Evolutionary conservation across 495 filamentous ascomycete genomes (phyloP), one percentile per base, ranked within the genome.

Genomic region (Lasiosphaeria ovina): DNA sequence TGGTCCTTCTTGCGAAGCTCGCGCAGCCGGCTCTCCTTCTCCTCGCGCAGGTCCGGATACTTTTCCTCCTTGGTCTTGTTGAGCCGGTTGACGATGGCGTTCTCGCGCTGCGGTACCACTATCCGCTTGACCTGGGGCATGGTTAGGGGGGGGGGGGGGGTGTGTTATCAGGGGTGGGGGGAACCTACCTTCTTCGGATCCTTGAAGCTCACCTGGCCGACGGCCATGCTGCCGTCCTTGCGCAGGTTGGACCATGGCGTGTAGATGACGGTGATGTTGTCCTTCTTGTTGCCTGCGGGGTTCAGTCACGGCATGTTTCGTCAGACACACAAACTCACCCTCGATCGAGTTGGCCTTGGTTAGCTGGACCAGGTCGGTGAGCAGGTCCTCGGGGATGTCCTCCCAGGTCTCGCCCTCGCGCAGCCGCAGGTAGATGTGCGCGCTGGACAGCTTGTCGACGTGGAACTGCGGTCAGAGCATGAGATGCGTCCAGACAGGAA

Each of bases 291-390:
- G 59, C 94, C 89, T 90, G 52, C 2, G 24, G 44, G 44, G 44
- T 1, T 47, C 24, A 24, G 24, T 24, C 24, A 24, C 24, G 24
- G 44, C 16, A n/a, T 47, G 44, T 7, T 8, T 42, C 3, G 38
- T 42, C 38, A 42, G 6, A 47, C 16, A n/a, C 5, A 11, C 44
- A 47, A n/a, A 35, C 60, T 3, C 58, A 91, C 90, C 95, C 76
- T 98, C 94, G 67, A 98, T 98, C 36, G 93, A 97, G 75, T 98
- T 98, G 55, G 94, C 93, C 75, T 98, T 98, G 54, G 94, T 98
- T 56, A 98, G 80, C 72, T 98, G 94, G 17, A 87, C 93, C 64
- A 93, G 91, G 73, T 98, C 94, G 52, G 83, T 86, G 36, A 98
- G 63, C 24, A 98, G 81, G 5, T 86, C 83, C 57, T 84, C 63